A percentile compares a stretch with the other conserved stretches of the same genome.
Evolutionary conservation across 768 basidiomycete genomes (phyloP).

Genomic region (Boletus rufocinnamomeus): DNA sequence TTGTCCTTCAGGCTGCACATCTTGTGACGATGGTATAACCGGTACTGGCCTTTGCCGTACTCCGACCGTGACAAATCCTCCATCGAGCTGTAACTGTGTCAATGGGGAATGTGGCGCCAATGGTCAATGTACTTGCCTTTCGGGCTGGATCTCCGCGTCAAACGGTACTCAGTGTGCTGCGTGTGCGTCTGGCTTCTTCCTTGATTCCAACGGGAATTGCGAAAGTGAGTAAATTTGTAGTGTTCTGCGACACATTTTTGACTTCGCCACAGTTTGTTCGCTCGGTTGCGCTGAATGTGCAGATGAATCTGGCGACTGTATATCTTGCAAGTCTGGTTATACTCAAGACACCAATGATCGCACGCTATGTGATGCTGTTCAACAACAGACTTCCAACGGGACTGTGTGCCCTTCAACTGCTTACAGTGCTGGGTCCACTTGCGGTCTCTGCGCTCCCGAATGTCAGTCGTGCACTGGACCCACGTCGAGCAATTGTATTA

Average conservation of each 20-base stretch:
- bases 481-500: constrained; percentile 68
- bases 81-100: constrained; percentile 75
- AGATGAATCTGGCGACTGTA: constrained; percentile 66
- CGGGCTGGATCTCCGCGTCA: constrained; percentile 69
- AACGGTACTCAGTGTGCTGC: constrained; percentile 79
- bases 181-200: constrained; percentile 77
- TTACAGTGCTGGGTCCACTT: constrained; percentile 58
- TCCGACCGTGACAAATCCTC: constrained; percentile 48
- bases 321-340: constrained; percentile 69
- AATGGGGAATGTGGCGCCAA: constrained; percentile 74
- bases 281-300: constrained; percentile 74
- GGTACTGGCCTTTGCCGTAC: constrained; percentile 75
- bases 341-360: constrained; percentile 65
- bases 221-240: constrained; percentile 46
- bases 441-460: constrained; percentile 59
- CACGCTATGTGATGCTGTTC: constrained; percentile 62
- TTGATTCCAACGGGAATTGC: constrained; percentile 68
- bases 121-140: constrained; percentile 73
- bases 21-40: constrained; percentile 78
- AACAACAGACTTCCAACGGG: constrained; percentile 52
- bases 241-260: background rate
- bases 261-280: constrained; percentile 55
- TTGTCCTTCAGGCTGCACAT: constrained; percentile 67
- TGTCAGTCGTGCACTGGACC: constrained; percentile 73
- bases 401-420: constrained; percentile 64